Conservation (phyloP, 1,284 basidiomycete genomes). For the Singerocomus inundabilis region DNA sequence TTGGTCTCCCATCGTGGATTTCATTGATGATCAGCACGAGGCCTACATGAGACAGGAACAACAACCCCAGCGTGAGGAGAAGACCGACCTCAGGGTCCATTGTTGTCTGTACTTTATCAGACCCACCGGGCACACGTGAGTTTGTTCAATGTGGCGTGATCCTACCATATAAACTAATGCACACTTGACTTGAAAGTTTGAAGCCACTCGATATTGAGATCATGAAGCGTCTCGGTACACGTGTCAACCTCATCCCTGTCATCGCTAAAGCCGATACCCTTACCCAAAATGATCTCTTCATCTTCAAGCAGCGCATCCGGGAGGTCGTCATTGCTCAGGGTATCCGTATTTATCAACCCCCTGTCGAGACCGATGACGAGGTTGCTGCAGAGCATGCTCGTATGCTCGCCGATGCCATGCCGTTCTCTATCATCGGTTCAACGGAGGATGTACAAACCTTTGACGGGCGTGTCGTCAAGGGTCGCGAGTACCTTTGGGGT, state of each 20-base stretch:
- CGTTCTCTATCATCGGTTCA: conserved; percentile 98
- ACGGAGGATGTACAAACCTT: conserved; percentile 91
- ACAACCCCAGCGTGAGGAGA: conserved; percentile 90
- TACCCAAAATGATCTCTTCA: conserved; percentile 86
- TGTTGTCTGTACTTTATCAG: conserved; percentile 98
- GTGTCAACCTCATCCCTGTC: conserved; percentile 95
- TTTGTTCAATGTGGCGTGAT: neutral
- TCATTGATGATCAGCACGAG: conserved; percentile 99
- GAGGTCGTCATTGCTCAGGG: conserved; percentile 90
- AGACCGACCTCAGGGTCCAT: conserved; percentile 95
- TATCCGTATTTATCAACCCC: conserved; percentile 94
- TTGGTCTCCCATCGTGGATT: conserved; percentile 98
- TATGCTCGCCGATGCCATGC: conserved; percentile 86
- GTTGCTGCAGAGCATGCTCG: conserved; percentile 86
- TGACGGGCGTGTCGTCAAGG: conserved; percentile 94
- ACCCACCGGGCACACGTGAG: conserved; percentile 93
- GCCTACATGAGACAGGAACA: conserved; percentile 99
- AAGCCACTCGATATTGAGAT: conserved; percentile 99
- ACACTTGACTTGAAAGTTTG: conserved; percentile 48
- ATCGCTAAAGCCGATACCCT: conserved; percentile 96
- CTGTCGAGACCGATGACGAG: conserved; percentile 90
- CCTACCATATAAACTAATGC: conserved; percentile 7
- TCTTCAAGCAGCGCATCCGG: conserved; percentile 94
- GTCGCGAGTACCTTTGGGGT: conserved; percentile 99
- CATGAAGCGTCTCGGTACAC: conserved; percentile 93